phyloP scores from a whole-genome alignment of 352 stramenopile species.

The Globisporangium sylvaticum region DNA sequence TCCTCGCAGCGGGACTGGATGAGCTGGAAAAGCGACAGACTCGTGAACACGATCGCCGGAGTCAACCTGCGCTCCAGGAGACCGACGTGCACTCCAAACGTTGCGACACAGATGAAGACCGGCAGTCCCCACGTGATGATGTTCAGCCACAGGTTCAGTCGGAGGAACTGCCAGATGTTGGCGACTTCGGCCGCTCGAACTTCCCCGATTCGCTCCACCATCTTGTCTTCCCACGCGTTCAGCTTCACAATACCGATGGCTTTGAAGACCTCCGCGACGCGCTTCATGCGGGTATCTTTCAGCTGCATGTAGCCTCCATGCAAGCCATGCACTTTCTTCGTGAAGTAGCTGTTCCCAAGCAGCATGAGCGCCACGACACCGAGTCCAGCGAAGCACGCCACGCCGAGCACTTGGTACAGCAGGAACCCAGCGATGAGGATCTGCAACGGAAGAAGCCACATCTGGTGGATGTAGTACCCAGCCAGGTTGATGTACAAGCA shows the following conservation, averaged over 20 bases:
- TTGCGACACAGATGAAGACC: not conserved
- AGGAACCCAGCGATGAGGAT: constrained; percentile 40
- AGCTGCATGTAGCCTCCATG: not conserved
- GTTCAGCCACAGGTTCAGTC: not conserved
- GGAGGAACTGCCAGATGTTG: not conserved
- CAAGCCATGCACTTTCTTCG: constrained; percentile 8
- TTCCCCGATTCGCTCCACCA: not conserved
- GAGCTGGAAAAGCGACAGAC: not conserved
- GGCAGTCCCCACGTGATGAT: not conserved
- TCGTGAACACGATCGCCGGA: not conserved
- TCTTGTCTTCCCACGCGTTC: not conserved
- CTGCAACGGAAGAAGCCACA: constrained; percentile 59
- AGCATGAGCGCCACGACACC: constrained; percentile 35
- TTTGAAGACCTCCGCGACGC: not conserved
- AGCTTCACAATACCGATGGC: not conserved
- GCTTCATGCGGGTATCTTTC: not conserved
- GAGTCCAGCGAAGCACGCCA: constrained; percentile 36
- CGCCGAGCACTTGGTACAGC: constrained; percentile 36
- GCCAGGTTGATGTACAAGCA: constrained; percentile 36
- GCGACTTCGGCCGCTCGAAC: not conserved
- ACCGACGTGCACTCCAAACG: not conserved
- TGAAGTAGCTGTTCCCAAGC: constrained; percentile 31
- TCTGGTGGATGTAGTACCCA: constrained; percentile 49
- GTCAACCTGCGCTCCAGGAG: not conserved
- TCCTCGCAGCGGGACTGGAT: not conserved